These are phyloP conservation scores for Neocatenulostroma microsporum DNA, from an alignment of 2,329 filamentous ascomycete species.

Conservation along the genomic window DNA sequence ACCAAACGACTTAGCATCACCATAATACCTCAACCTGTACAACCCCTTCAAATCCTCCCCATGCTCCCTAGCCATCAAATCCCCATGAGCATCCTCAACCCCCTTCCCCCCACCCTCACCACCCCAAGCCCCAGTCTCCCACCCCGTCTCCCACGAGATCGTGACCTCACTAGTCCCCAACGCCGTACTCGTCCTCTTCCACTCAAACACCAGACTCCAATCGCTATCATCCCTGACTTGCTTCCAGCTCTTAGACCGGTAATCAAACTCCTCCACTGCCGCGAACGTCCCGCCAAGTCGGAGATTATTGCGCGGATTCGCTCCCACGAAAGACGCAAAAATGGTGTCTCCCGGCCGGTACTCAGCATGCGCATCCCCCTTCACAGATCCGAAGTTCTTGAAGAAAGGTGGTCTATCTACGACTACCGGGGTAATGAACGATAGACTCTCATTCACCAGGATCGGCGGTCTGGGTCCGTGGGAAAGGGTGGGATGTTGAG, in stretches of 20 bases:
- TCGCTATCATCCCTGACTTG: constrained; percentile 65
- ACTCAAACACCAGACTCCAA: constrained; percentile 75
- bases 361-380: constrained; percentile 46
- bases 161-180: constrained; percentile 70
- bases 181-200: constrained; percentile 63
- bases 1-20: constrained; percentile 64
- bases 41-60: constrained; percentile 48
- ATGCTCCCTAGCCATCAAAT: constrained; percentile 25
- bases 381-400: constrained; percentile 62
- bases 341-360: constrained; percentile 53
- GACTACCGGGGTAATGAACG: constrained; percentile 73
- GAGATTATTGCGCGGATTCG: constrained; percentile 85
- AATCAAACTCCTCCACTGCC: constrained; percentile 58
- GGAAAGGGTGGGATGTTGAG: constrained; percentile 28
- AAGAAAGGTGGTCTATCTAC: constrained; percentile 60
- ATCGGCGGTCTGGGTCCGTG: constrained; percentile 63
- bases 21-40: constrained; percentile 77
- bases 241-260: constrained; percentile 49
- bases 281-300: constrained; percentile 70
- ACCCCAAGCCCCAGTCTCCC: constrained; percentile 41
- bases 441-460: constrained; percentile 66
- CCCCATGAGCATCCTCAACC: constrained; percentile 12
- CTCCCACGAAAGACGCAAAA: constrained; percentile 66
- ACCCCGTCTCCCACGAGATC: constrained; percentile 66
- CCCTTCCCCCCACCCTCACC: constrained; percentile 26